Evolutionary conservation across 495 filamentous ascomycete species (phyloP).

Genomic region (Tuber magnatum): DNA sequence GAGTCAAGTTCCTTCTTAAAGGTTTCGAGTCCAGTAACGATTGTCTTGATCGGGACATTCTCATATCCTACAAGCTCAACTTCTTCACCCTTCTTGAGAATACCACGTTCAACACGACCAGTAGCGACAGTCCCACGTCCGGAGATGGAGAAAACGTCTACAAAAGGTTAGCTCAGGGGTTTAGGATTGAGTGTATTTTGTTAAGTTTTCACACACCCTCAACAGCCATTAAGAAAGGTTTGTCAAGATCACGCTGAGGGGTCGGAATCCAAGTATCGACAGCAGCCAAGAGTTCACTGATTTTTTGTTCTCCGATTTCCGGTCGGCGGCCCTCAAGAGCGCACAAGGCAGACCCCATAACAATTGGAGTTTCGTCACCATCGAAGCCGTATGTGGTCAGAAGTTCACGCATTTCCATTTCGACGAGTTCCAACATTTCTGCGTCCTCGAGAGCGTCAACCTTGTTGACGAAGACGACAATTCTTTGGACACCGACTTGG

Average conservation of each 20-base stretch:
- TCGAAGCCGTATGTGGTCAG: conserved; percentile 90
- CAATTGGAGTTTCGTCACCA: conserved; percentile 91
- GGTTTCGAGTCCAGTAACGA: conserved; percentile 98
- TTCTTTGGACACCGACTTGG: conserved; percentile 93
- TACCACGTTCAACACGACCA: conserved; percentile 93
- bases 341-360: conserved; percentile 93
- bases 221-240: conserved; percentile 97
- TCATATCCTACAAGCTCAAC: conserved; percentile 88
- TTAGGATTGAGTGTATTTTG: not conserved
- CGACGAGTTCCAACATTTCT: conserved; percentile 99
- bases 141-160: conserved; percentile 92
- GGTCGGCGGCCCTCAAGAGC: conserved; percentile 80
- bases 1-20: conserved; percentile 98
- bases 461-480: conserved; percentile 99
- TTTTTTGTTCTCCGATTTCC: conserved; percentile 77
- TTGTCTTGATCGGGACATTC: conserved; percentile 76
- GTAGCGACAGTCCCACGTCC: conserved; percentile 96
- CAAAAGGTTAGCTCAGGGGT: not conserved
- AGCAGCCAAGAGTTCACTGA: conserved; percentile 78
- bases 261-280: conserved; percentile 97
- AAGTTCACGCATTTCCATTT: conserved; percentile 99
- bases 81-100: conserved; percentile 82
- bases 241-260: conserved; percentile 80
- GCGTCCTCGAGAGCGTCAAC: conserved; percentile 91
- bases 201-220: conserved; percentile 47